phyloP scores from a whole-genome alignment of 345 rosid genomes.

The Camelina neglecta region DNA sequence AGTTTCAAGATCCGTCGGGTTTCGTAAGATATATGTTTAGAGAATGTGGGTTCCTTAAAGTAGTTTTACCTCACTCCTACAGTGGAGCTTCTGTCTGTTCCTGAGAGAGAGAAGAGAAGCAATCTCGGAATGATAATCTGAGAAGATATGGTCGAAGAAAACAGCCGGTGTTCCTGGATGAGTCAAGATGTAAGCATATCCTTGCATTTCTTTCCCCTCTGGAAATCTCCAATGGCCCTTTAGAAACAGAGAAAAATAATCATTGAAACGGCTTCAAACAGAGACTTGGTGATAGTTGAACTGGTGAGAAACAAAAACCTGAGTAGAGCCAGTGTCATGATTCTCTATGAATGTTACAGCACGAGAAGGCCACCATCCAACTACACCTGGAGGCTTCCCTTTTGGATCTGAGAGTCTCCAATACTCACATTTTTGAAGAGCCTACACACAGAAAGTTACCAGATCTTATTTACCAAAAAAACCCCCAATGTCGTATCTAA shows the following conservation, averaged over 20 bases:
- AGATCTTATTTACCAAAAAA: not conserved
- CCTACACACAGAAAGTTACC: conserved; percentile 45
- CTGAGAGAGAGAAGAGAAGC: conserved; percentile 74
- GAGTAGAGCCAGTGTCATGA: conserved; percentile 99
- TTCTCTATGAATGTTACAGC: conserved; percentile 97
- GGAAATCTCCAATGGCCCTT: conserved; percentile 99
- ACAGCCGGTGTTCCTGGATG: conserved; percentile 98
- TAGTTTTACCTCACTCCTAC: conserved; percentile 77
- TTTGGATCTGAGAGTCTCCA: conserved; percentile 92
- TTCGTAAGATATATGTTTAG: not conserved
- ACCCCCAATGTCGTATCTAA: not conserved
- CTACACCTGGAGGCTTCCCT: conserved; percentile 95
- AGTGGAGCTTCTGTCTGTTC: conserved; percentile 73
- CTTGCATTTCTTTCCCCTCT: conserved; percentile 94
- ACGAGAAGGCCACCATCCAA: conserved; percentile 99
- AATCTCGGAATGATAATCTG: conserved; percentile 70
- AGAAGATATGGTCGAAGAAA: conserved; percentile 84
- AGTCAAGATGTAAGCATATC: conserved; percentile 93
- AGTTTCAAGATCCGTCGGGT: not conserved
- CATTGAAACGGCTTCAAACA: not conserved
- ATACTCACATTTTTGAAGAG: conserved; percentile 81
- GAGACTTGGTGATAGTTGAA: not conserved
- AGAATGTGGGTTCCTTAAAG: conserved; percentile 5
- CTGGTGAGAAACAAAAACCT: conserved; percentile 53
- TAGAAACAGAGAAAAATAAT: not conserved